Percentiles rank a stretch among this genome's conserved stretches.
Evolutionary conservation across 352 stramenopile genomes (phyloP).

Genomic region (Pythium scleroteichum): DNA sequence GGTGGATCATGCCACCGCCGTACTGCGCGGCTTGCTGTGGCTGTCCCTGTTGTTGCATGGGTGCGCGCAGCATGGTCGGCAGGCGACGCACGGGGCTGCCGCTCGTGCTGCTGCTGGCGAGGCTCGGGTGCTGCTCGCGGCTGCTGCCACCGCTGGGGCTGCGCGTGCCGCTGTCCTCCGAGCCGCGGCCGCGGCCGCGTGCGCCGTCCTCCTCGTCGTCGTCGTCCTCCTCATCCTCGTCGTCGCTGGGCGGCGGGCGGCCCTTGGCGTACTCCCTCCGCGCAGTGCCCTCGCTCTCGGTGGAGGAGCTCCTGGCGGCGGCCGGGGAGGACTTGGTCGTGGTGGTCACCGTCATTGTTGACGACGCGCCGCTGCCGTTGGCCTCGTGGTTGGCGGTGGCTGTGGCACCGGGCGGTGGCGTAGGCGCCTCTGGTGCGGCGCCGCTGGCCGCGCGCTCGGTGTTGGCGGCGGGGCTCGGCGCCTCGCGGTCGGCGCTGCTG

Average conservation of each 20-base stretch:
- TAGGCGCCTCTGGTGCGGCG: not conserved
- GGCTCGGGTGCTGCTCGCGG: slow-evolving; percentile 6
- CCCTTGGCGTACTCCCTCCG: slow-evolving; percentile 9
- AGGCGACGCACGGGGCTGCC: slow-evolving; percentile 42
- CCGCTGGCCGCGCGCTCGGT: not conserved
- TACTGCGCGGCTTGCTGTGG: not conserved
- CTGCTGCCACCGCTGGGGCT: slow-evolving; percentile 4
- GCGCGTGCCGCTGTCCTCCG: slow-evolving; percentile 1
- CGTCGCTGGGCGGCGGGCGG: not conserved
- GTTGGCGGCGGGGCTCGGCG: not conserved
- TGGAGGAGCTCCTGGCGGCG: slow-evolving; percentile 16
- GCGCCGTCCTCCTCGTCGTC: slow-evolving; percentile 15
- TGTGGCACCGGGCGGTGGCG: slow-evolving; percentile 5
- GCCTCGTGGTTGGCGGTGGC: not conserved
- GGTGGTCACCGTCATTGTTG: slow-evolving; percentile 22
- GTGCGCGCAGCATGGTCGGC: slow-evolving; percentile 37
- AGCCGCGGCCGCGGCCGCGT: slow-evolving; percentile 1
- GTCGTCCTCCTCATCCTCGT: slow-evolving; percentile 12
- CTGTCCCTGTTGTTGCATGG: slow-evolving; percentile 9
- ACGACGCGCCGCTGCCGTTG: slow-evolving; percentile 13
- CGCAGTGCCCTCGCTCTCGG: slow-evolving; percentile 19
- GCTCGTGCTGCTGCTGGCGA: slow-evolving; percentile 20
- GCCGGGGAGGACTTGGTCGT: not conserved
- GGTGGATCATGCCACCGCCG: not conserved
- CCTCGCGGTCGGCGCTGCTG: slow-evolving; percentile 15